phyloP scores from a whole-genome alignment of 2,329 filamentous ascomycete genomes.

The Nothophaeocryptopus gaeumannii region DNA sequence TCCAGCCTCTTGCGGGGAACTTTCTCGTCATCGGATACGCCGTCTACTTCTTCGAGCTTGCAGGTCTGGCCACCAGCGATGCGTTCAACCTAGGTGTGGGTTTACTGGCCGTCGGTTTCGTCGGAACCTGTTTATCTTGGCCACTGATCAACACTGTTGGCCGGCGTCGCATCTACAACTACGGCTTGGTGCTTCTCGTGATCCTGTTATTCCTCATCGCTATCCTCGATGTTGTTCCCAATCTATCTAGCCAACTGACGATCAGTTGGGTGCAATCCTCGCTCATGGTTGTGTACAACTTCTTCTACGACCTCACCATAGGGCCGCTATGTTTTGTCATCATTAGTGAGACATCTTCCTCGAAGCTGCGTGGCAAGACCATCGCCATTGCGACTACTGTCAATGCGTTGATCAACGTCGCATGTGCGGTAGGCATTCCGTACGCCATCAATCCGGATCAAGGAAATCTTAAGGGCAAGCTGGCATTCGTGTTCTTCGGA shows the following conservation, averaged over 20 bases:
- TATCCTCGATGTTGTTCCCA: constrained; percentile 15
- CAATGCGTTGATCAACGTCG: too few species aligned
- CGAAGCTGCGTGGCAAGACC: constrained; percentile 29
- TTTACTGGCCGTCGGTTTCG: constrained; percentile 38
- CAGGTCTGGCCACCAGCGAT: constrained; percentile 29
- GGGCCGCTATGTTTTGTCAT: constrained; percentile 28
- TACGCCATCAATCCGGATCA: constrained; percentile 30
- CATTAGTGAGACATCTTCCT: constrained; percentile 29
- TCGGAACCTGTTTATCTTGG: constrained; percentile 35
- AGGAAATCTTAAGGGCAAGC: constrained; percentile 22
- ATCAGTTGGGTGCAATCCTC: too few species aligned
- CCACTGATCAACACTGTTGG: constrained; percentile 35
- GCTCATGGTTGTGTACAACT: constrained; percentile 19
- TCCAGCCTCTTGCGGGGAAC: constrained; percentile 36
- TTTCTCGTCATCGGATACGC: constrained; percentile 33
- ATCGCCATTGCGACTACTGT: constrained; percentile 14
- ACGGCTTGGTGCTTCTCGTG: constrained; percentile 18
- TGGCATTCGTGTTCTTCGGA: constrained; percentile 41
- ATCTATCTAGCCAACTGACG: neutral
- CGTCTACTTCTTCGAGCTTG: constrained; percentile 39
- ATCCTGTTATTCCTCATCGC: constrained; percentile 28
- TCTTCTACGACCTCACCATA: constrained; percentile 27
- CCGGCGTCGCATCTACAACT: constrained; percentile 37
- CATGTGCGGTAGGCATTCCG: constrained; percentile 14
- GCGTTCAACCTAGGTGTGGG: constrained; percentile 34